Evolutionary conservation across 805 yeast species (phyloP).

Genomic region (Pichia membranifaciens): DNA sequence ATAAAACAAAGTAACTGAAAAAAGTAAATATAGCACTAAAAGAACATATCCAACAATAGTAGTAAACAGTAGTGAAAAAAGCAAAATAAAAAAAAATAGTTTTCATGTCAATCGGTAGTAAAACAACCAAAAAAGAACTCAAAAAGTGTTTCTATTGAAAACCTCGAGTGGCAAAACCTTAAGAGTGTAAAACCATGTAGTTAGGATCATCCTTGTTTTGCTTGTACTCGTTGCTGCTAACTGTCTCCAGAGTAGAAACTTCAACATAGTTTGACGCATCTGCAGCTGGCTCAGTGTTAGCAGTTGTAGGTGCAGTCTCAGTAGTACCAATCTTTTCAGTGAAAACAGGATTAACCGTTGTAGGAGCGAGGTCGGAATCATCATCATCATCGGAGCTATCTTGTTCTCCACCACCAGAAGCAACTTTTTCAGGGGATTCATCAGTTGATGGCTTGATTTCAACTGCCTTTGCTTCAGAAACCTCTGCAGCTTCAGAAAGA

Average conservation of each 20-base stretch:
- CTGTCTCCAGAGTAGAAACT: constrained; percentile 41
- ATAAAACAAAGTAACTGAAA: too few species aligned
- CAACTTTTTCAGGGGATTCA: constrained; percentile 6
- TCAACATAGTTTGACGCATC: constrained; percentile 26
- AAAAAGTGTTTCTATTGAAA: too few species aligned
- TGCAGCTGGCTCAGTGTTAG: constrained; percentile 5
- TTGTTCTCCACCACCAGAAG: not conserved
- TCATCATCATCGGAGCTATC: constrained; percentile 12
- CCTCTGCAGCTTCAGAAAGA: constrained; percentile 9
- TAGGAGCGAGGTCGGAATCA: constrained; percentile 22
- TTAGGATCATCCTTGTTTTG: constrained; percentile 42
- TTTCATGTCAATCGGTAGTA: too few species aligned
- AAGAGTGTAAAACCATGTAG: constrained; percentile 34
- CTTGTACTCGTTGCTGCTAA: constrained; percentile 42
- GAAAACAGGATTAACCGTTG: constrained; percentile 25
- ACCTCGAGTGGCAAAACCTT: too few species aligned
- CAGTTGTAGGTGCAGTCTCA: constrained; percentile 7
- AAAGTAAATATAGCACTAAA: too few species aligned
- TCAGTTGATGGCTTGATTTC: constrained; percentile 4
- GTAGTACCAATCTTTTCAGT: constrained; percentile 26
- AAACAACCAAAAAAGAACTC: too few species aligned
- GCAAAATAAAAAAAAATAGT: too few species aligned
- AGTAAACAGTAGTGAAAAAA: too few species aligned
- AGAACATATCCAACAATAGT: too few species aligned
- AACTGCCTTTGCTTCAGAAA: constrained; percentile 10